Evolutionary conservation across 495 filamentous ascomycete genomes (phyloP).

Genomic region (Penicillium samsonianum): DNA sequence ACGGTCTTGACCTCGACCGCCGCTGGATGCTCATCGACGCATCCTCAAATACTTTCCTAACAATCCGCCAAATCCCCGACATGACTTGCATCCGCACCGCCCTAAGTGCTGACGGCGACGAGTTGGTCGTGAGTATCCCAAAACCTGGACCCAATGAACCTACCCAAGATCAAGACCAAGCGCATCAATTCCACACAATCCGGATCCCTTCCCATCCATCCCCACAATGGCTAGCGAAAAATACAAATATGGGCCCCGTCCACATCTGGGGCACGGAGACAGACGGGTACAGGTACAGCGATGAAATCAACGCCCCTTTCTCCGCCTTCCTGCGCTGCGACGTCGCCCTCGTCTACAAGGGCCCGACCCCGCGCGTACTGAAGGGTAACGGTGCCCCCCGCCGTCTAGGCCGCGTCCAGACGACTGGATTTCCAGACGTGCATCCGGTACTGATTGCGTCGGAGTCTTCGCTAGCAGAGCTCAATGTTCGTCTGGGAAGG

Average conservation of each 20-base stretch:
- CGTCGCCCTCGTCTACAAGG: slow-evolving; percentile 46
- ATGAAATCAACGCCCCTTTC: slow-evolving; percentile 37
- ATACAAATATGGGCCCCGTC: slow-evolving; percentile 36
- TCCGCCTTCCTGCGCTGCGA: slow-evolving; percentile 35
- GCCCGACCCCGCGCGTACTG: slow-evolving; percentile 42
- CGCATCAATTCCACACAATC: slow-evolving; percentile 17
- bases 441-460: slow-evolving; percentile 54
- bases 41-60: slow-evolving; percentile 39
- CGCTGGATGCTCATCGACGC: slow-evolving; percentile 51
- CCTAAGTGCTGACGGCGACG: slow-evolving; percentile 28
- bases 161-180: not conserved
- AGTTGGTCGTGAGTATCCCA: slow-evolving; percentile 32
- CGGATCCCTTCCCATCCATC: slow-evolving; percentile 37
- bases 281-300: slow-evolving; percentile 42
- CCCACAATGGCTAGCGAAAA: slow-evolving; percentile 31
- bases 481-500: slow-evolving; percentile 33
- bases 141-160: slow-evolving; percentile 2
- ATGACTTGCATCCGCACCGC: slow-evolving; percentile 48
- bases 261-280: slow-evolving; percentile 46
- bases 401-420: slow-evolving; percentile 41
- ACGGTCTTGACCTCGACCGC: slow-evolving; percentile 81
- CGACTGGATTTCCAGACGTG: slow-evolving; percentile 44
- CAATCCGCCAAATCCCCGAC: slow-evolving; percentile 45
- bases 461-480: slow-evolving; percentile 48
- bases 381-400: slow-evolving; percentile 41